Conservation (phyloP, 164 flowering plant species). For the Vitis labrusca region DNA sequence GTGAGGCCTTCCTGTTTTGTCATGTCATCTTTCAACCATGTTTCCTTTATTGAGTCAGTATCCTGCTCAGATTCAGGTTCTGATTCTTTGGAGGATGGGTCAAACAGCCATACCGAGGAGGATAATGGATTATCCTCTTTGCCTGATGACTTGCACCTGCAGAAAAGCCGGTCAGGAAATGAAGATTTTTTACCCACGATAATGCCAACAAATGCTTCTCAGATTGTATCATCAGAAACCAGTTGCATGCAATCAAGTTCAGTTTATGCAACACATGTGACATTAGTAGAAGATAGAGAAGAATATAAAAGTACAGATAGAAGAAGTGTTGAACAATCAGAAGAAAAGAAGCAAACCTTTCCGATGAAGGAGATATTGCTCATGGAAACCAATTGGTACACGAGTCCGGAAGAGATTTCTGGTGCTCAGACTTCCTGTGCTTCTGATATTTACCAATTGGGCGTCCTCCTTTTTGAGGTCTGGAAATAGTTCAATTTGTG, state of each 20-base stretch:
- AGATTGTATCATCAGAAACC: slow-evolving; percentile 31
- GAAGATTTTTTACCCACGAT: slow-evolving; percentile 19
- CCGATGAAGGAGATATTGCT: slow-evolving; percentile 77
- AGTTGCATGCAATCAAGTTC: slow-evolving; percentile 60
- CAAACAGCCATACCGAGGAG: slow-evolving; percentile 34
- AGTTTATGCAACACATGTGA: slow-evolving; percentile 21
- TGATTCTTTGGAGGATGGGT: slow-evolving; percentile 61
- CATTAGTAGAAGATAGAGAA: slow-evolving; percentile 32
- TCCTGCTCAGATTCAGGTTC: slow-evolving; percentile 92
- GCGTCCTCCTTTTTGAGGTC: slow-evolving; percentile 97
- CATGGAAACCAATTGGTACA: slow-evolving; percentile 86
- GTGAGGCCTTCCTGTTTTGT: slow-evolving; percentile 94
- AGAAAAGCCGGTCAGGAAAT: slow-evolving; percentile 19
- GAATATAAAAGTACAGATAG: slow-evolving; percentile 26
- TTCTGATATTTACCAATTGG: slow-evolving; percentile 85
- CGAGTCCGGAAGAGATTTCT: slow-evolving; percentile 87
- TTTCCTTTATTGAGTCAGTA: slow-evolving; percentile 90
- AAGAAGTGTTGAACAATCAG: slow-evolving; percentile 33
- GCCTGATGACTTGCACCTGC: slow-evolving; percentile 24
- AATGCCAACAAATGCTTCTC: slow-evolving; percentile 26
- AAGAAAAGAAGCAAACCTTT: slow-evolving; percentile 48
- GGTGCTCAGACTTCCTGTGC: slow-evolving; percentile 70
- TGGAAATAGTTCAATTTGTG: neutral
- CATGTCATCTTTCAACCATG: slow-evolving; percentile 86
- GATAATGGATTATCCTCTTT: slow-evolving; percentile 31